Conservation (phyloP, 768 basidiomycete genomes). For the Amanita pseudoporphyria region DNA sequence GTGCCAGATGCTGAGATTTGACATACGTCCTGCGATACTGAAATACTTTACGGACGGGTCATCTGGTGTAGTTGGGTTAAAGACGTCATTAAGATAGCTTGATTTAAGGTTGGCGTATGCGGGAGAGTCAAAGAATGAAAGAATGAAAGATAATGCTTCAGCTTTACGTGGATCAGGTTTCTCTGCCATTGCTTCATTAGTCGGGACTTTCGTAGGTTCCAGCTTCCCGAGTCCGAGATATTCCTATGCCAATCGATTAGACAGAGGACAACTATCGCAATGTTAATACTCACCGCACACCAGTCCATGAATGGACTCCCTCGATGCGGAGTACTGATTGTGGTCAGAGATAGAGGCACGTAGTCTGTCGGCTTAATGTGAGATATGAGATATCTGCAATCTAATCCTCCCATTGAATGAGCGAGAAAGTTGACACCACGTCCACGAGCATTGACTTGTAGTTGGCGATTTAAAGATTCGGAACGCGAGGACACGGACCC, state of each 20-base stretch:
- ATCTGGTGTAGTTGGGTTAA: constrained; percentile 79
- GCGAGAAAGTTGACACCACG: constrained; percentile 88
- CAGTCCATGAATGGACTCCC: constrained; percentile 99
- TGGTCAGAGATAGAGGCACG: constrained; percentile 78
- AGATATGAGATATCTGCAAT: constrained; percentile 87
- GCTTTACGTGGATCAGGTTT: constrained; percentile 7
- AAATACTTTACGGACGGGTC: constrained; percentile 83
- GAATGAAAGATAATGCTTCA: constrained; percentile 50
- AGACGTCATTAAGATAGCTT: constrained; percentile 63
- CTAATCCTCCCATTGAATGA: constrained; percentile 97
- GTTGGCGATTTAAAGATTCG: constrained; percentile 59
- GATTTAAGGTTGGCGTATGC: constrained; percentile 94
- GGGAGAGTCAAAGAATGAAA: constrained; percentile 89
- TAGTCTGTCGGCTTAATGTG: constrained; percentile 78
- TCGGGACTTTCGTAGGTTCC: constrained; percentile 13
- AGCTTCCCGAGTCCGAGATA: constrained; percentile 86
- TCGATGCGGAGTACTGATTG: constrained; percentile 87
- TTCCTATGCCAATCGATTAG: constrained; percentile 35
- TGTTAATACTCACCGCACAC: constrained; percentile 61
- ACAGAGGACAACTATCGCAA: background rate
- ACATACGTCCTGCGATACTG: constrained; percentile 76
- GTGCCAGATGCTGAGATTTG: constrained; percentile 68
- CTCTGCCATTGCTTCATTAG: background rate
- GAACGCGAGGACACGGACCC: constrained; percentile 84
- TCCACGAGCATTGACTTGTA: constrained; percentile 57